Conservation (phyloP, 139 green algal genomes). For the Tetraselmis striata region DNA sequence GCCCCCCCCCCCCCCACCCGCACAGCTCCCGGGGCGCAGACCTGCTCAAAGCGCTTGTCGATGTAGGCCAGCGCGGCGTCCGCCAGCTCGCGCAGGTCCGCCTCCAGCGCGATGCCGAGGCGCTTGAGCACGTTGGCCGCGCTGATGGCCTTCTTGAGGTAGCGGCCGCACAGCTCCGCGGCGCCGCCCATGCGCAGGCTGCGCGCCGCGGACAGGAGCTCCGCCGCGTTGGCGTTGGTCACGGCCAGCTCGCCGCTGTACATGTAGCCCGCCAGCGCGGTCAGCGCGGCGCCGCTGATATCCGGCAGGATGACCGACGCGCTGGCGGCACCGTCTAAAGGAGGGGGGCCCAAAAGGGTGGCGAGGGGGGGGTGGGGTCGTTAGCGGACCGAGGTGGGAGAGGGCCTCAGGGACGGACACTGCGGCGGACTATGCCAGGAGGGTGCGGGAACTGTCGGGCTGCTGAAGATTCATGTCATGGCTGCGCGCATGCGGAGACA, state of each 20-base stretch:
- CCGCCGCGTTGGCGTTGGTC: neutral
- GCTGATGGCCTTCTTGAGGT: neutral
- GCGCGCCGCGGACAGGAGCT: neutral
- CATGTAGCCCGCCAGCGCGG: neutral
- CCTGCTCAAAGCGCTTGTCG: neutral
- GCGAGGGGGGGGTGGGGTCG: too few species aligned
- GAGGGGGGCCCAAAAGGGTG: too few species aligned
- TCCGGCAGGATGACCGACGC: neutral
- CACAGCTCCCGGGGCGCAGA: neutral
- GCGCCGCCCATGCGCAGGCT: neutral
- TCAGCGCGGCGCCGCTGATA: neutral
- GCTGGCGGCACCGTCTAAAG: too few species aligned
- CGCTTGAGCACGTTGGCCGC: neutral
- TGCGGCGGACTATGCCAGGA: too few species aligned
- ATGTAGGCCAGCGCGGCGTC: neutral
- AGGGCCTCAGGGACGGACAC: too few species aligned
- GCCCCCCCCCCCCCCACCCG: too few species aligned
- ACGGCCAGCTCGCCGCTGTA: neutral
- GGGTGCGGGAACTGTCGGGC: too few species aligned
- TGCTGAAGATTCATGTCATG: too few species aligned
- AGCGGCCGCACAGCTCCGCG: neutral
- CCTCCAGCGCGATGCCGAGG: neutral
- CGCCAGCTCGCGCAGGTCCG: neutral
- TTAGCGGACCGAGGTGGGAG: too few species aligned
- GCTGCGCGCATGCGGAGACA: too few species aligned